A percentile compares a stretch with the other conserved stretches of the same genome.
Evolutionary conservation across 768 basidiomycete genomes (phyloP).

Genomic region (Boletus sensibilis): DNA sequence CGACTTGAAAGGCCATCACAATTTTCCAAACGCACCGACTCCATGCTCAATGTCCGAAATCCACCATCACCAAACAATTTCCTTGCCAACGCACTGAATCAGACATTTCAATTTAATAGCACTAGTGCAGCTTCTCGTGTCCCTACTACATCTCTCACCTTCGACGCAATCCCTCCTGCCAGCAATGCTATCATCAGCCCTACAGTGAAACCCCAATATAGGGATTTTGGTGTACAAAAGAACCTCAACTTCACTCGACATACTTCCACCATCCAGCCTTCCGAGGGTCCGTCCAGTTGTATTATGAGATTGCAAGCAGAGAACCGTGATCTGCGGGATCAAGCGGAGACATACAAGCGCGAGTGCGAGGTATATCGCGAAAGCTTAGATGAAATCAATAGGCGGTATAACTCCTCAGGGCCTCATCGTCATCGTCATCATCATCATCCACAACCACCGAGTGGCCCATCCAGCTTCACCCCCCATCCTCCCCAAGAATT

Average conservation of each 20-base stretch:
- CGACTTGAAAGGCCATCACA: slow-evolving; percentile 24
- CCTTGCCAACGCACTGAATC: slow-evolving; percentile 28
- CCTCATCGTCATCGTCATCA: background rate
- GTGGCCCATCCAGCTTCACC: background rate
- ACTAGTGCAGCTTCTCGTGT: slow-evolving; percentile 11
- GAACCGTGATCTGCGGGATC: slow-evolving; percentile 10
- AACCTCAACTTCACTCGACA: slow-evolving; percentile 21
- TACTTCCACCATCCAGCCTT: background rate
- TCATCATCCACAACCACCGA: background rate
- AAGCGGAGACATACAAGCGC: slow-evolving; percentile 6
- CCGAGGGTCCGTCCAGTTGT: slow-evolving; percentile 7
- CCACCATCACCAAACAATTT: slow-evolving; percentile 1
- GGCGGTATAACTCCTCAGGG: slow-evolving; percentile 1
- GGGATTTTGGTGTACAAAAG: slow-evolving; percentile 26
- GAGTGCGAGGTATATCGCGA: slow-evolving; percentile 9
- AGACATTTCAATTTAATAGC: slow-evolving; percentile 27
- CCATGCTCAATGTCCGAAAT: background rate
- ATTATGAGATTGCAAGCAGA: slow-evolving; percentile 21
- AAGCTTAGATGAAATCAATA: slow-evolving; percentile 12
- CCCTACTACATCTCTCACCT: slow-evolving; percentile 5
- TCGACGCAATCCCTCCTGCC: background rate
- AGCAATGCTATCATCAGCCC: background rate
- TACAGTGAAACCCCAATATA: slow-evolving; percentile 13
- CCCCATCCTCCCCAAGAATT: background rate
- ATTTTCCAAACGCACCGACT: background rate